These are phyloP conservation scores for Schizopora paradoxa DNA, from an alignment of 1,284 basidiomycete genomes.

Conservation along the genomic window DNA sequence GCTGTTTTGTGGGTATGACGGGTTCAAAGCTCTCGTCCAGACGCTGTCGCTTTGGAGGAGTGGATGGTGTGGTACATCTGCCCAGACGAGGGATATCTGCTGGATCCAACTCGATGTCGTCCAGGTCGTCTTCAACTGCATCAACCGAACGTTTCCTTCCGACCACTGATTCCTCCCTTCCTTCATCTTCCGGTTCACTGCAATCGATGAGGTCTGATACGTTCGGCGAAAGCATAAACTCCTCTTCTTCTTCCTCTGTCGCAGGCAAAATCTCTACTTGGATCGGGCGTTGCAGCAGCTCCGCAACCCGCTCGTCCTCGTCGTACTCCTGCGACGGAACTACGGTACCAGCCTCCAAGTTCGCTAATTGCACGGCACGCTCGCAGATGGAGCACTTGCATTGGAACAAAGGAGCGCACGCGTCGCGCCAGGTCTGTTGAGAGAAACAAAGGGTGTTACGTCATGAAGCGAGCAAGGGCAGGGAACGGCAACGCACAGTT, in stretches of 20 bases:
- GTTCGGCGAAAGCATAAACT: conserved; percentile 10
- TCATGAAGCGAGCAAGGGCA: conserved; percentile 4
- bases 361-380: conserved; percentile 47
- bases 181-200: neutral
- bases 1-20: neutral
- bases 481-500: conserved; percentile 37
- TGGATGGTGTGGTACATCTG: too few relatives aligned
- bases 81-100: too few relatives aligned
- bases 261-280: conserved; percentile 16
- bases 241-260: conserved; percentile 22
- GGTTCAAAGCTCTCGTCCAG: neutral
- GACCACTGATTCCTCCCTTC: neutral
- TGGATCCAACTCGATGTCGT: conserved; percentile 9
- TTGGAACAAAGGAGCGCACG: conserved; percentile 61
- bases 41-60: conserved; percentile 3
- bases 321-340: conserved; percentile 23
- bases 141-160: conserved; percentile 5
- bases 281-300: conserved; percentile 17
- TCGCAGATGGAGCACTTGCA: conserved; percentile 68
- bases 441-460: conserved; percentile 4
- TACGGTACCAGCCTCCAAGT: conserved; percentile 33
- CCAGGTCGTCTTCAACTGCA: conserved; percentile 1
- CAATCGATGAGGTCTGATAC: neutral
- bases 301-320: conserved; percentile 18
- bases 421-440: conserved; percentile 63